phyloP scores from a whole-genome alignment of 2,329 filamentous ascomycete genomes.

The Aspergillus aculeatinus region DNA sequence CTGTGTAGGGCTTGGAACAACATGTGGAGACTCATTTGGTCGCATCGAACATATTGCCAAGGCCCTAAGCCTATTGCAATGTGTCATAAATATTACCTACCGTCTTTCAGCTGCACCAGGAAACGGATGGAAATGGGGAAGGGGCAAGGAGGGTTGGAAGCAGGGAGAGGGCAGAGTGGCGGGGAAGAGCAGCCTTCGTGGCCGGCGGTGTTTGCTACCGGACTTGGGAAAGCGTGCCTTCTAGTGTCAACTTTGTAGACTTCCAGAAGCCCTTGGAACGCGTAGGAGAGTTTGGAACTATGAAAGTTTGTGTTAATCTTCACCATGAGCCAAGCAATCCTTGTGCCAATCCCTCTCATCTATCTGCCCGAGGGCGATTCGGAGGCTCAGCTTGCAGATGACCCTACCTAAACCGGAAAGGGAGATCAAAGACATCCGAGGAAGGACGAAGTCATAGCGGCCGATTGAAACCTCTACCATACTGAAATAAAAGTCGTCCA shows the following conservation, averaged over 20 bases:
- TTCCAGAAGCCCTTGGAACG: slow-evolving; percentile 20
- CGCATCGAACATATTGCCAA: background rate
- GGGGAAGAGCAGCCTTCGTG: background rate
- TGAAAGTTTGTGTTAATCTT: background rate
- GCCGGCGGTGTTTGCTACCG: background rate
- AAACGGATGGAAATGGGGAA: background rate
- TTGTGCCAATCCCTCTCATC: slow-evolving; percentile 1
- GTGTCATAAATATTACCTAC: background rate
- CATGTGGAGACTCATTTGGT: background rate
- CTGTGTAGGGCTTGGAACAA: too few relatives aligned
- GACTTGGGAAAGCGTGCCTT: slow-evolving; percentile 12
- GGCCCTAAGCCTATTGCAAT: background rate
- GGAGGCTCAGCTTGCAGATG: background rate
- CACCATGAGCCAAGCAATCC: background rate
- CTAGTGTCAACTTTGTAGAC: slow-evolving; percentile 7
- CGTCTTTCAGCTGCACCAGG: background rate
- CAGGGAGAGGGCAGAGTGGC: background rate
- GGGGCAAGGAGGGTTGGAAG: too few relatives aligned
- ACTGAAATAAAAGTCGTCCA: background rate
- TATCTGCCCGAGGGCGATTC: background rate
- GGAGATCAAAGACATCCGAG: background rate
- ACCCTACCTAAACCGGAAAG: background rate
- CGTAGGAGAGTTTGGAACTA: background rate
- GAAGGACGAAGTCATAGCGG: background rate
- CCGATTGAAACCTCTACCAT: background rate